Percentiles rank a stretch among this genome's conserved stretches.
These are phyloP conservation scores for Zygoascus sp. DNA, from an alignment of 1,139 yeast species.

Conservation along the genomic window DNA sequence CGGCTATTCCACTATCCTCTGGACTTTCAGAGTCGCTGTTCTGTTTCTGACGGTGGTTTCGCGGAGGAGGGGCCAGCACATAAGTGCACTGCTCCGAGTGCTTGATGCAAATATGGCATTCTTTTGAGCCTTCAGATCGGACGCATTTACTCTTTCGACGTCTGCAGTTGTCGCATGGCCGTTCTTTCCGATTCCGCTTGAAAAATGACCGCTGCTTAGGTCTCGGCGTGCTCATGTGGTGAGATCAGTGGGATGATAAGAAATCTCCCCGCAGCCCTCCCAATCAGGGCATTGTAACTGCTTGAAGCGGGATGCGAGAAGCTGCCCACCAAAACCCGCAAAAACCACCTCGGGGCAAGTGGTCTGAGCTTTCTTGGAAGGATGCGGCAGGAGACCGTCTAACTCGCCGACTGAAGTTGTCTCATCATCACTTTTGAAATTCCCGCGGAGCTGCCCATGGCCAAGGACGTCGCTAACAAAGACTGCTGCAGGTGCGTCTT, in stretches of 20 bases:
- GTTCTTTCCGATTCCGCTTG: constrained; percentile 15
- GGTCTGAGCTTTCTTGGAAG: no score
- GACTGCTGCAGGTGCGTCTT: no score
- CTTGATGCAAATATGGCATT: constrained; percentile 14
- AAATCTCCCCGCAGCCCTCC: no score
- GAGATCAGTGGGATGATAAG: not conserved
- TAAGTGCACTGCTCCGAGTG: constrained; percentile 17
- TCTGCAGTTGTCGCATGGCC: constrained; percentile 18
- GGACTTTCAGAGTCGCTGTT: constrained; percentile 7
- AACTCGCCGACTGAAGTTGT: no score
- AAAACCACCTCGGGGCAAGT: no score
- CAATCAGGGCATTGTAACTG: no score
- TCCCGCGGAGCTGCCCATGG: no score
- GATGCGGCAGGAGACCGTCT: no score
- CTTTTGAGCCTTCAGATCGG: constrained; percentile 8
- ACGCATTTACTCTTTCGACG: constrained; percentile 16
- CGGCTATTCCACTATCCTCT: not conserved
- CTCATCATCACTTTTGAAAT: no score
- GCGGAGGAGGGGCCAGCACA: constrained; percentile 14
- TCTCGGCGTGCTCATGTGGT: not conserved
- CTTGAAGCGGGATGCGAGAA: no score
- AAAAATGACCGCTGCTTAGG: constrained; percentile 10
- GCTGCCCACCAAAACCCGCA: no score
- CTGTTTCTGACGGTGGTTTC: not conserved
- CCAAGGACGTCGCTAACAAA: no score